Conservation (phyloP, 179 eudicot species). For the Sideroxylon spinosum region DNA sequence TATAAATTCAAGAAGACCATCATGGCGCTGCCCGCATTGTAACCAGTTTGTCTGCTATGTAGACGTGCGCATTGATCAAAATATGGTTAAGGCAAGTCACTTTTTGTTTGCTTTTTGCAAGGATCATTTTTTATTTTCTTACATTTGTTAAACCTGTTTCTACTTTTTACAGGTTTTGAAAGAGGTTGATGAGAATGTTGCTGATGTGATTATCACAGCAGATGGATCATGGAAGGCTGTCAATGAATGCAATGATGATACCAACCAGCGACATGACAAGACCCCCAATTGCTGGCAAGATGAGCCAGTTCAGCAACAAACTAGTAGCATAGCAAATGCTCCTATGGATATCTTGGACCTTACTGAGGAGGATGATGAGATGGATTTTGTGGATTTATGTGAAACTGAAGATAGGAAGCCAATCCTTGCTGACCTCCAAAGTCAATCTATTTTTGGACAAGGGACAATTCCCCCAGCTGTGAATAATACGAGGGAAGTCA, state of each 20-base stretch:
- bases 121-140: not conserved
- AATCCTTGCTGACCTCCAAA: conserved; percentile 23
- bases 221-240: conserved; percentile 84
- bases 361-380: conserved; percentile 51
- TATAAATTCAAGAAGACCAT: conserved; percentile 72
- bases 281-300: conserved; percentile 31
- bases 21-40: conserved; percentile 91
- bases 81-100: conserved; percentile 70
- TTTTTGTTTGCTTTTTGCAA: conserved; percentile 13
- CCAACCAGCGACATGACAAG: conserved; percentile 33
- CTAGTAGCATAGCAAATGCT: conserved; percentile 20
- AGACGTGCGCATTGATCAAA: conserved; percentile 78
- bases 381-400: conserved; percentile 27
- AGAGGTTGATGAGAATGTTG: conserved; percentile 54
- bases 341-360: conserved; percentile 54
- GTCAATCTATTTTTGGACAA: conserved; percentile 20
- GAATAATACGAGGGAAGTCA: conserved; percentile 27
- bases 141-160: not conserved
- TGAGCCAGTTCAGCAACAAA: conserved; percentile 23
- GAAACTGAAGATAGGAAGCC: conserved; percentile 53
- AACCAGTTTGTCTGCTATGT: conserved; percentile 64
- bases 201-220: conserved; percentile 51
- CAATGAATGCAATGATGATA: conserved; percentile 30
- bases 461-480: conserved; percentile 10
- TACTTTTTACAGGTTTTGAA: conserved; percentile 48